Evolutionary conservation across 208 protist genomes (phyloP), one percentile per base, ranked within the genome.

Genomic region (Crithidia expoeki): DNA sequence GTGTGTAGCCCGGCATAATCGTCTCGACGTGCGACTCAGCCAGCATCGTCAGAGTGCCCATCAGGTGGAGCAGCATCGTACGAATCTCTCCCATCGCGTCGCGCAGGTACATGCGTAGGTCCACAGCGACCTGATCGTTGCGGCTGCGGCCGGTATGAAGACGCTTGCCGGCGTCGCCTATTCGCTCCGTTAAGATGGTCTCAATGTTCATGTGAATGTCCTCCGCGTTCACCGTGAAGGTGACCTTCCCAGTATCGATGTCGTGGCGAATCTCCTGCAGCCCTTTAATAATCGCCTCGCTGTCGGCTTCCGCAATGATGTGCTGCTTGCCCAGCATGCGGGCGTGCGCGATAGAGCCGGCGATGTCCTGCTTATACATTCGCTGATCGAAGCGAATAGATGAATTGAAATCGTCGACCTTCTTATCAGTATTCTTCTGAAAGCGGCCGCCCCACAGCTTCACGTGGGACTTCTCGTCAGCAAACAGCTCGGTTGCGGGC

Each of bases 201-300:
- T 77, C 72, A 56, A 77, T 65, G 58, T 77, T 77, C 72, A 77
- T 77, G 56, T 77, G 72, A 30, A 77, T 77, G 32, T 77, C 72
- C 64, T 77, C 72, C 16, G 72, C 72, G 30, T 77, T 58, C 25
- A 77, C 58, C 28, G 53, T 46, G 32, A 77, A 77, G 21, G 69
- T 40, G 19, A 77, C 44, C 40, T 58, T 71, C n/a, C 64, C 72
- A 23, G 27, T 34, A 38, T 77, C 72, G 56, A 77, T 77, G 51
- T 77, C 72, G 21, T 17, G 28, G 12, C 72, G 72, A 30, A 77
- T 70, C 17, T 50, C 38, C 64, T 71, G 44, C 49, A 77, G 64
- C 11, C 72, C 72, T 17, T 46, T 32, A 25, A 77, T 77, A 50
- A 77, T 77, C 14, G 60, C 56, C 21, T 60, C 62, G 62, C 72